Conservation (phyloP, 2,329 filamentous ascomycete genomes). For the Colletotrichum musicola region DNA sequence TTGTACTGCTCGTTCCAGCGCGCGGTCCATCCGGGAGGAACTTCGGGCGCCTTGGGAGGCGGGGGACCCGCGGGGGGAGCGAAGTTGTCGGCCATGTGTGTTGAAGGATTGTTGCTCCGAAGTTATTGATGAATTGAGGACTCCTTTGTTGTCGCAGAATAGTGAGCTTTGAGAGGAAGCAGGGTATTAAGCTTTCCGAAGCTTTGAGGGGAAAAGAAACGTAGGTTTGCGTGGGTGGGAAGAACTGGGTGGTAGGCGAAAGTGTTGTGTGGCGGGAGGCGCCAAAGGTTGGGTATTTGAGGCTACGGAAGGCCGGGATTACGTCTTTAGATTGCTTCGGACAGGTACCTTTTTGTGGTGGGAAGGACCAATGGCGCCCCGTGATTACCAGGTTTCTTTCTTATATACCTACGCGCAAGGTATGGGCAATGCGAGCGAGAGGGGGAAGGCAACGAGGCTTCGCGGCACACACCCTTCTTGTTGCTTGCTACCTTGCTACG, state of each 20-base stretch:
- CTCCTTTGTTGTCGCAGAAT: background rate
- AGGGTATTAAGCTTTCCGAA: conserved; percentile 13
- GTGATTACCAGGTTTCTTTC: conserved; percentile 1
- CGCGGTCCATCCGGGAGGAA: conserved; percentile 79
- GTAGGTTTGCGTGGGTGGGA: background rate
- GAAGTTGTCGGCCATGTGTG: conserved; percentile 67
- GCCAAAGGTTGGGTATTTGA: conserved; percentile 29
- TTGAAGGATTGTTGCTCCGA: no score
- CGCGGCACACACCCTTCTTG: background rate
- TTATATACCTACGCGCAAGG: background rate
- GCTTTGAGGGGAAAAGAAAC: conserved; percentile 2
- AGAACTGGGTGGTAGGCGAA: background rate
- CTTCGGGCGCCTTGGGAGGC: conserved; percentile 73
- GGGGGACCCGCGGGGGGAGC: conserved; percentile 66
- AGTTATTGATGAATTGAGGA: background rate
- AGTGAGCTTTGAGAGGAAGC: background rate
- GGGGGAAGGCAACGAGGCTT: conserved; percentile 6
- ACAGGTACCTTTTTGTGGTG: background rate
- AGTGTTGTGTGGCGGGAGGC: conserved; percentile 22
- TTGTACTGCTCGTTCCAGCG: conserved; percentile 90
- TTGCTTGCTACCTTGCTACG: background rate
- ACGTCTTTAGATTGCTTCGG: conserved; percentile 25
- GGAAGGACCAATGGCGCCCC: conserved; percentile 8
- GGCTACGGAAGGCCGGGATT: conserved; percentile 26
- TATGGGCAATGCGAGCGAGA: background rate